Percentiles rank a stretch among this genome's conserved stretches.
These are phyloP conservation scores for Podaxis sp. DNA, from an alignment of 768 basidiomycete genomes.

Conservation along the genomic window DNA sequence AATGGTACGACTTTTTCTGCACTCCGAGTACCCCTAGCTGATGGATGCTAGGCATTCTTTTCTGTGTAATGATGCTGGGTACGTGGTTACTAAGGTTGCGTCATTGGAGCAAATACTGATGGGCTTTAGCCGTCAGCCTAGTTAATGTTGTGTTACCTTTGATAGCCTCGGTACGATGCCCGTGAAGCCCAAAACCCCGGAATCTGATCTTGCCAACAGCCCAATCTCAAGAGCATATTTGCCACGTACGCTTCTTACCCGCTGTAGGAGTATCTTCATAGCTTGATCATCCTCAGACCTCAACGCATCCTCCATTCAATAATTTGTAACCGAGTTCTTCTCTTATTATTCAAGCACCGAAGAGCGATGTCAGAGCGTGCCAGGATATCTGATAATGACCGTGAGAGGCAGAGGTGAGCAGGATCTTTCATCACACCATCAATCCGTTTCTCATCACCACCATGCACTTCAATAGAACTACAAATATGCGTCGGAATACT, in stretches of 20 bases:
- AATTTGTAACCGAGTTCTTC: constrained; percentile 3
- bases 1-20: neutral
- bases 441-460: neutral
- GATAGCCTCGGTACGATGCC: neutral
- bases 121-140: neutral
- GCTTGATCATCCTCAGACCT: neutral
- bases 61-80: constrained; percentile 5
- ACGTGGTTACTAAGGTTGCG: neutral
- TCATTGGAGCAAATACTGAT: too few relatives aligned
- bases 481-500: neutral
- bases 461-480: neutral
- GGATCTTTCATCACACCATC: too few relatives aligned
- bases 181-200: neutral
- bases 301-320: constrained; percentile 12
- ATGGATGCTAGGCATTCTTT: neutral
- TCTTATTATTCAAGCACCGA: neutral
- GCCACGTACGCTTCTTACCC: neutral
- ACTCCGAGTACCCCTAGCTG: neutral
- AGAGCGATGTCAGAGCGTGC: neutral
- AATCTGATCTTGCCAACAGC: neutral
- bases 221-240: neutral
- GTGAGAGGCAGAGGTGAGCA: neutral
- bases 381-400: neutral
- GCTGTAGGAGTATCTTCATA: too few relatives aligned
- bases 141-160: constrained; percentile 1